Conservation (phyloP, 1,139 yeast species). For the Yamadazyma kanchanaburiensis region DNA sequence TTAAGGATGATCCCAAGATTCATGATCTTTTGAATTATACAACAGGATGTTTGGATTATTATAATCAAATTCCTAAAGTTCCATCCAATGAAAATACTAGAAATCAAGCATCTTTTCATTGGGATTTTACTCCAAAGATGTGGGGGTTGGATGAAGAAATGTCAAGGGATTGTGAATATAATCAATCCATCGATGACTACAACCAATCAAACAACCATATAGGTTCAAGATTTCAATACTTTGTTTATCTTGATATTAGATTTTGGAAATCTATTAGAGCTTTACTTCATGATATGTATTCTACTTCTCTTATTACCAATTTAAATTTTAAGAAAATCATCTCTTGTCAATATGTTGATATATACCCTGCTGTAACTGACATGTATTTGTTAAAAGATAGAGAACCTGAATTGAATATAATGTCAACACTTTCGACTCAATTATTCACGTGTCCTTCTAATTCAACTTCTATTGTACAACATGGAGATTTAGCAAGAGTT, state of each 20-base stretch:
- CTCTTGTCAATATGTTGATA: conserved; percentile 77
- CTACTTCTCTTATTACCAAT: conserved; percentile 68
- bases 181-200: conserved; percentile 26
- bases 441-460: conserved; percentile 81
- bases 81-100: conserved; percentile 8
- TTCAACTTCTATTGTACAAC: conserved; percentile 64
- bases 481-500: conserved; percentile 68
- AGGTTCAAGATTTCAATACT: conserved; percentile 77
- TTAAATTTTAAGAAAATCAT: conserved; percentile 55
- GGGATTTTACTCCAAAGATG: conserved; percentile 33
- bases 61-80: conserved; percentile 34
- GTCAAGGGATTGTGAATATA: conserved; percentile 46
- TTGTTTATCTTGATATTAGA: conserved; percentile 66
- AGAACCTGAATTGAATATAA: conserved; percentile 79
- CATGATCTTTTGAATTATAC: conserved; percentile 17
- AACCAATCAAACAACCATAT: conserved; percentile 27
- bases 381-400: conserved; percentile 67
- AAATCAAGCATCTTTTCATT: conserved; percentile 20
- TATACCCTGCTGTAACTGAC: conserved; percentile 78
- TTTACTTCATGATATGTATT: conserved; percentile 63
- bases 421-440: conserved; percentile 78
- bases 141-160: conserved; percentile 44
- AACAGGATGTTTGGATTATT: conserved; percentile 31
- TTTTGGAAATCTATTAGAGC: conserved; percentile 68
- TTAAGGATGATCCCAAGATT: conserved; percentile 14